Conservation (phyloP, 208 protist species). For the Acanthamoeba sp. region DNA sequence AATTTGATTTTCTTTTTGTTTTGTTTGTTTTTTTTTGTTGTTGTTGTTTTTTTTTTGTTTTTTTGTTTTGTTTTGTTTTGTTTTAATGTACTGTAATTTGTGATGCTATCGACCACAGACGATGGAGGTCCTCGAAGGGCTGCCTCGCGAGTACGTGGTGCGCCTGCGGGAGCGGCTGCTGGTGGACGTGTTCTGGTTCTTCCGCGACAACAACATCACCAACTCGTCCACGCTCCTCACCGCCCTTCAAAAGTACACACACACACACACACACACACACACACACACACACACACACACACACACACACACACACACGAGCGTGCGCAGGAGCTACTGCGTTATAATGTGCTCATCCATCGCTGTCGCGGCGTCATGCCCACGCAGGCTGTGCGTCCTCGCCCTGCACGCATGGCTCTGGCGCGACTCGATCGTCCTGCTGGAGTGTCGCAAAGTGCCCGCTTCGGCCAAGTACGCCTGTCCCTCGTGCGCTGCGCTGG, state of each 20-base stretch:
- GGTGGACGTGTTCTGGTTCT: conserved; percentile 52
- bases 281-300: too few species aligned
- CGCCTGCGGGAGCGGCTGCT: conserved; percentile 9
- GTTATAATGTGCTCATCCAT: too few species aligned
- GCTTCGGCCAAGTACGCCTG: not conserved
- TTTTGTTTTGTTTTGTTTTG: too few species aligned
- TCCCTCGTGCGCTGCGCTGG: not conserved
- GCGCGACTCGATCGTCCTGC: conserved; percentile 22
- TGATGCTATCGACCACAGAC: not conserved
- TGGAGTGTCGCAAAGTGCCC: not conserved
- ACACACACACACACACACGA: too few species aligned
- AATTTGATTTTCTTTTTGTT: too few species aligned
- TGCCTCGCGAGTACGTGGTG: conserved; percentile 49
- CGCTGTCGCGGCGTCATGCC: too few species aligned
- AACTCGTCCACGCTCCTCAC: not conserved
- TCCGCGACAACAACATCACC: conserved; percentile 43
- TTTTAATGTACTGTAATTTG: too few species aligned
- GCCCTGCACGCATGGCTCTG: conserved; percentile 6
- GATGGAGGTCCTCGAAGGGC: conserved; percentile 31
- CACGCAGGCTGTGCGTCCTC: conserved; percentile 1
- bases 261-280: not conserved
- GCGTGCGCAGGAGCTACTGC: too few species aligned
- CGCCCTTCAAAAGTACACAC: conserved; percentile 16
- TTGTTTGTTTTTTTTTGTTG: too few species aligned
- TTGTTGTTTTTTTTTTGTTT: too few species aligned